Evolutionary conservation across 345 rosid genomes (phyloP).

Genomic region (Firmiana major): DNA sequence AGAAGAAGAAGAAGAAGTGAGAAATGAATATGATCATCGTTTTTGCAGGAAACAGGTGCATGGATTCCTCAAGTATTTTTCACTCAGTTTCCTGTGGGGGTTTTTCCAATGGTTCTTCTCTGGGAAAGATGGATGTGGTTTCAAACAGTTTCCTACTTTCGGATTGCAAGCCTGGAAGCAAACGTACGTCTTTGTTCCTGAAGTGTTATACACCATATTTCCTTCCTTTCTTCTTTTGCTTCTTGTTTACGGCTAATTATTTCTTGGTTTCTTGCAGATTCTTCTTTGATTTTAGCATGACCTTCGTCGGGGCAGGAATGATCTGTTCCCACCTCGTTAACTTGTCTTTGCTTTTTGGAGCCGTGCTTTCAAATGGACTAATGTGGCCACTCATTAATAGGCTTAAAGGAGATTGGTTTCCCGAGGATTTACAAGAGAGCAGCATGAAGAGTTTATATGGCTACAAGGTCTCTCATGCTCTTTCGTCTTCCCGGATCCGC

Average conservation of each 20-base stretch:
- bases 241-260: neutral
- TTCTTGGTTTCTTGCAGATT: slow-evolving; percentile 40
- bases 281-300: slow-evolving; percentile 81
- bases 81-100: slow-evolving; percentile 84
- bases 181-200: slow-evolving; percentile 40
- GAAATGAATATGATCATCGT: neutral
- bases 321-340: slow-evolving; percentile 89
- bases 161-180: slow-evolving; percentile 86
- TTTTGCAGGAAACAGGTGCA: slow-evolving; percentile 39
- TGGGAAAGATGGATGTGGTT: slow-evolving; percentile 56
- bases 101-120: slow-evolving; percentile 73
- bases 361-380: slow-evolving; percentile 70
- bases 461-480: slow-evolving; percentile 60
- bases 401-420: slow-evolving; percentile 79
- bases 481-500: neutral
- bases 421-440: slow-evolving; percentile 52
- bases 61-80: slow-evolving; percentile 53
- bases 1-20: too few relatives aligned
- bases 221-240: neutral
- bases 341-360: slow-evolving; percentile 77
- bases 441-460: slow-evolving; percentile 88
- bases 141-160: slow-evolving; percentile 80
- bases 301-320: slow-evolving; percentile 93
- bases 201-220: slow-evolving; percentile 64
- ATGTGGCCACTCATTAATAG: slow-evolving; percentile 86